Evolutionary conservation across 2,329 filamentous ascomycete species (phyloP).

Genomic region (Fusarium azukiicola): DNA sequence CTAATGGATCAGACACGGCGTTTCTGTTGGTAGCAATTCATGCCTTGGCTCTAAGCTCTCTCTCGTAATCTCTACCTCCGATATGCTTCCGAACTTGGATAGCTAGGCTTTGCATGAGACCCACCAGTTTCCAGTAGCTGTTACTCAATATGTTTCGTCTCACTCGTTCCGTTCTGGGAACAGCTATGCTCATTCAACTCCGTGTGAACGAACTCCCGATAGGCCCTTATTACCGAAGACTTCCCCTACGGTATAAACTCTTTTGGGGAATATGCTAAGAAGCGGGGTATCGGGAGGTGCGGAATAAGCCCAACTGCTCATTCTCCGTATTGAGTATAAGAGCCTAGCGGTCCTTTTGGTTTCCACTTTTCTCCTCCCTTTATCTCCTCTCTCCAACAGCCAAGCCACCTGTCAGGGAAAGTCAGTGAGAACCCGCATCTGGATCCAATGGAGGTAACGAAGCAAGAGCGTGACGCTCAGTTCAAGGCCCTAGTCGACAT

Average conservation of each 20-base stretch:
- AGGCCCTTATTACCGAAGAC: neutral
- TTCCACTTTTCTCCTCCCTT: constrained; percentile 18
- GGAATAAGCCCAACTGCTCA: neutral
- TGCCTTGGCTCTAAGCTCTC: neutral
- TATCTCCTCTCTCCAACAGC: constrained; percentile 2
- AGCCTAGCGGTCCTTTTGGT: neutral
- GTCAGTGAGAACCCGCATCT: neutral
- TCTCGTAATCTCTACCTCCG: too few relatives aligned
- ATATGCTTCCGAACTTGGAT: neutral
- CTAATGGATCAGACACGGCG: neutral
- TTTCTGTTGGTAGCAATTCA: neutral
- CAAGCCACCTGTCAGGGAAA: neutral
- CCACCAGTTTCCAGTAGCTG: neutral
- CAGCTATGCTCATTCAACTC: neutral
- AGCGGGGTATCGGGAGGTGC: neutral
- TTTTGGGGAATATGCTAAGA: constrained; percentile 9
- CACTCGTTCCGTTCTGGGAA: too few relatives aligned
- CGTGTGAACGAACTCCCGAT: neutral
- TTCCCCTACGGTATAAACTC: neutral
- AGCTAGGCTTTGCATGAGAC: neutral
- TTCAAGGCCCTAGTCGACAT: constrained; percentile 7
- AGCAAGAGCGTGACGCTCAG: neutral
- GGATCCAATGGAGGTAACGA: neutral
- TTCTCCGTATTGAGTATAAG: constrained; percentile 17
- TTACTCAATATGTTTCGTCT: too few relatives aligned